Evolutionary conservation across 208 protist genomes (phyloP).

Genomic region (Endotrypanum monterogeii): DNA sequence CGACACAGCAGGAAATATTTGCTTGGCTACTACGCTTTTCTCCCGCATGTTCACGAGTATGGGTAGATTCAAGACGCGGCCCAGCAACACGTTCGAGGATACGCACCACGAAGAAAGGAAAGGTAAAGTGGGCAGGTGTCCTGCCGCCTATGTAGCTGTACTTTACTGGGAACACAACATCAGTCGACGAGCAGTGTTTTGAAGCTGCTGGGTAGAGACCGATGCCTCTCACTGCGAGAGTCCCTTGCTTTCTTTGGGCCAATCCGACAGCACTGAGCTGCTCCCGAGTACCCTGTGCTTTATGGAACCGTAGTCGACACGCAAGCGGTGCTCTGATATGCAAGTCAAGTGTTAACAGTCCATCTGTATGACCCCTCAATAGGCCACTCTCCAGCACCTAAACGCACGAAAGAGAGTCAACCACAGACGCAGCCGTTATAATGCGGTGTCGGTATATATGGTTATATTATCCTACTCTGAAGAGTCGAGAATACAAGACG

Average conservation of each 20-base stretch:
- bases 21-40: constrained; percentile 14
- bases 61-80: constrained; percentile 13
- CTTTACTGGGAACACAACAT: not conserved
- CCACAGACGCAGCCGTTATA: not conserved
- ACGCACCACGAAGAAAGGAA: not conserved
- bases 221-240: not conserved
- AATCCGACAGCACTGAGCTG: no score
- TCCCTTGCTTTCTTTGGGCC: no score
- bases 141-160: constrained; percentile 28
- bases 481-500: not conserved
- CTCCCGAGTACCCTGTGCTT: no score
- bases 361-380: no score
- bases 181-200: not conserved
- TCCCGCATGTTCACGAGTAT: constrained; percentile 30
- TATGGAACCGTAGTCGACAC: no score
- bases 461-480: not conserved
- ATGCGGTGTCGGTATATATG: not conserved
- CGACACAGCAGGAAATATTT: constrained; percentile 16
- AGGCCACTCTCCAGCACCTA: no score
- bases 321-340: no score
- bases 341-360: no score
- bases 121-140: not conserved
- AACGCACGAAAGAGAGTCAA: not conserved
- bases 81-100: constrained; percentile 1
- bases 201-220: not conserved